Evolutionary conservation across 1,284 basidiomycete species (phyloP), one percentile per base, ranked within the genome.

Genomic region (Naganishia liquefaciens): DNA sequence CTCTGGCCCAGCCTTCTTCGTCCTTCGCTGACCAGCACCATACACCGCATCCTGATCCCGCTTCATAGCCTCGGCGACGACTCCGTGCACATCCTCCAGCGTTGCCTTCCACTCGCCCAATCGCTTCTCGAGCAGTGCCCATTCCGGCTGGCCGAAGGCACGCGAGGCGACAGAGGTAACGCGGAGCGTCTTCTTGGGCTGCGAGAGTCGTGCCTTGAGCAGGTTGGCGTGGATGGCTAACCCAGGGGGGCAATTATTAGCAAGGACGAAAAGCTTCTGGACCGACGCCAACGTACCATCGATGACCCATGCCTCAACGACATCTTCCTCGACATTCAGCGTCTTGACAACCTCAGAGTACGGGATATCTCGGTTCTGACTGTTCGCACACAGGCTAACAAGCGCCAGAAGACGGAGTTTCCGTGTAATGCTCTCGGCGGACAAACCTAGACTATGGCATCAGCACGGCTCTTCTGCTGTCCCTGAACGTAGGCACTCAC

Each of bases 301-400:
- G 72, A 95, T 95, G 55, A 89, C 87, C 91, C 91, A 95, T 73
- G 85, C 87, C 77, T 96, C 93, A 30, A 96, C 91, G 65, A 91
- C 83, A 33, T 83, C 80, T 27, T 80, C 72, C 43, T 87, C 84
- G 13, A 94, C 84, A 67, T 87, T 84, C 50, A 95, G 79, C 9
- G 85, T 82, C 15, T 85, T 80, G 1, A 89, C 87, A 61, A 95
- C 85, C 71, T 85, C 84, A 21, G 85, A 75, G 77, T 96, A 96
- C 0, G 87, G 77, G 17, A 96, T 80, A 71, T 89, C 86, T 62
- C 87, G 85, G 23, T 90, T 88, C 54, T 91, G 82, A 69, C 90
- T 85, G 68, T 87, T 81, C 71, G 89, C 88, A 30, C 86, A 89
- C 30, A 95, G 83, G 1, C 89, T 86, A 10, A 90, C 86, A 51